These are phyloP conservation scores for Tulasnella sp. DNA, from an alignment of 768 basidiomycete genomes.

Conservation along the genomic window DNA sequence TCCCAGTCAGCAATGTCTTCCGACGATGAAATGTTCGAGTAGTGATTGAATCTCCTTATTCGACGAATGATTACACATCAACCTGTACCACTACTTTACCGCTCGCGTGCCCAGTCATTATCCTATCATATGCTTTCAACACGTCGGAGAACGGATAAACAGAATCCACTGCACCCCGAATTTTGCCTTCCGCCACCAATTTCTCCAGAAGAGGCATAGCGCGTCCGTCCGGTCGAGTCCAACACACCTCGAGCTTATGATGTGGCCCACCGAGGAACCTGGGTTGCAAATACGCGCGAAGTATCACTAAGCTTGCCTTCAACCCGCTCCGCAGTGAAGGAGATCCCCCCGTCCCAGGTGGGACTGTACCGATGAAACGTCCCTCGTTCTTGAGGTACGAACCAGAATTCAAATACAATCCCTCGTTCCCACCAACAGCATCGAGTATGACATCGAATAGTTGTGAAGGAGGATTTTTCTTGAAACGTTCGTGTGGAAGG, in stretches of 20 bases:
- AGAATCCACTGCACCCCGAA: constrained; percentile 58
- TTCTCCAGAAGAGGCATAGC: constrained; percentile 11
- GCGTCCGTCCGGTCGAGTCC: not conserved
- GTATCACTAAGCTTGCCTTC: constrained; percentile 31
- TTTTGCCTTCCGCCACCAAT: constrained; percentile 34
- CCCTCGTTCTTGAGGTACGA: constrained; percentile 55
- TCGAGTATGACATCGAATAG: constrained; percentile 61
- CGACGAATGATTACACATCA: constrained; percentile 8
- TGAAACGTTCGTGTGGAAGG: constrained; percentile 48
- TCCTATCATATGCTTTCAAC: constrained; percentile 56
- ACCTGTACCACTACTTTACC: constrained; percentile 62
- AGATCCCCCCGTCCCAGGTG: constrained; percentile 40
- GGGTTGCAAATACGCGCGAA: constrained; percentile 43
- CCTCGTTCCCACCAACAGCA: constrained; percentile 47
- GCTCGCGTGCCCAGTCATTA: constrained; percentile 52
- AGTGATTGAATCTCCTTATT: no score
- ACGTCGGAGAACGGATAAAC: constrained; percentile 54
- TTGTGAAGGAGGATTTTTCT: constrained; percentile 44
- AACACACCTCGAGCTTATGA: constrained; percentile 46
- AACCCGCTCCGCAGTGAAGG: constrained; percentile 30
- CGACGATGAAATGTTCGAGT: constrained; percentile 6
- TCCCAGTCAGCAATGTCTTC: constrained; percentile 1
- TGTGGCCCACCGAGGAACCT: constrained; percentile 52
- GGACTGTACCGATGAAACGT: constrained; percentile 50
- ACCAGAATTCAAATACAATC: constrained; percentile 49